Base-by-base conservation (phyloP, 2,329 filamentous ascomycete species). In the Aspergillus sclerotialis region DNA sequence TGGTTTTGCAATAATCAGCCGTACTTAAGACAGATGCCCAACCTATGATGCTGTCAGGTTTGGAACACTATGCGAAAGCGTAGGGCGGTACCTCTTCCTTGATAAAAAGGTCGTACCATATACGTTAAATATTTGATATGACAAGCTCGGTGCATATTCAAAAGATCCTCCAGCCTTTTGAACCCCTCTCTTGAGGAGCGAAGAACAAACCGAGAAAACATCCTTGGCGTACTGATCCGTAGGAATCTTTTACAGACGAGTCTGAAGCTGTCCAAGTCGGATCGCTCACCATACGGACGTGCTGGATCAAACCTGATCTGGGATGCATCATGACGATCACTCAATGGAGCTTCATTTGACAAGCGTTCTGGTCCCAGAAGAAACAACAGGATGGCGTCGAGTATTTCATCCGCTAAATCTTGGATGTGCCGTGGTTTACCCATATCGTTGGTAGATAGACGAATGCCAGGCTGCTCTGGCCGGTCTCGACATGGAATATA, bases 221-320 rank as follows among this genome's bases (percentile, higher is more conserved):
- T 62, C 35, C 52, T 56, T 9, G 62, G 61, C 3, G 60, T 62
- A 16, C 55, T 56, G 28, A 65, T 59, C 19, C 56, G 58, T 51
- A 55, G 55, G 45, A 65, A 65, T 19, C 61, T 48, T 39, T 48
- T 56, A 45, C 60, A 64, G 19, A 64, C 58, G 16, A 65, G 57
- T 38, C 62, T 49, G 43, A 64, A 64, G 14, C 53, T 52, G 40
- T 62, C 60, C 31, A 65, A 42, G 34, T 65, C 61, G 12, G 55
- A 53, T 13, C 35, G 34, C 38, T 62, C 59, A 11, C 55, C 56
- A 23, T 46, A 44, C 11, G 34, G 19, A 32, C 38, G 33, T 17
- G 37, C 21, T 11, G 38, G 25, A 16, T 25, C 31, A 14, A 31
- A 37, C 27, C 38, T 36, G 27, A 36, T 37, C 15, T 28, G 18